These are phyloP conservation scores for Mortierella sp. DNA, from an alignment of 371 early-diverging fungal species.

Conservation along the genomic window DNA sequence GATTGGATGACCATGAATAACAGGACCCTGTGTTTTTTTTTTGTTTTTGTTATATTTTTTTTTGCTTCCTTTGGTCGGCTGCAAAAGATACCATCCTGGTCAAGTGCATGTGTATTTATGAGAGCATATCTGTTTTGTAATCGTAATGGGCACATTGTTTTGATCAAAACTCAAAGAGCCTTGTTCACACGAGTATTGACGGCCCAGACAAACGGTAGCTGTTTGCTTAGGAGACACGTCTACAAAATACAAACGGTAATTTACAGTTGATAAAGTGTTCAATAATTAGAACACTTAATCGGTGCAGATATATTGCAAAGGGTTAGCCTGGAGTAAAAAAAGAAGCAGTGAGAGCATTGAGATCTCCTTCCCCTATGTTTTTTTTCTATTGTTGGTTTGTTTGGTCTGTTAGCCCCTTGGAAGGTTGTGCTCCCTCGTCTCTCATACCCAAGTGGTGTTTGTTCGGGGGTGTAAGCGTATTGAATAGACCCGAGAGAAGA, in stretches of 20 bases:
- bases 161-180: background rate
- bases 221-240: background rate
- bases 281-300: no score
- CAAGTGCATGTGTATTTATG: no score
- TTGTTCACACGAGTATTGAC: background rate
- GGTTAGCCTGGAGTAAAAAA: no score
- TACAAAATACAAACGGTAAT: background rate
- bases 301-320: background rate
- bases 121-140: background rate
- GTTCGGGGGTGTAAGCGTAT: background rate
- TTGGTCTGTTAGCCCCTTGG: background rate
- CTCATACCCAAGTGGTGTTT: background rate
- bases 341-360: no score
- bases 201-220: background rate
- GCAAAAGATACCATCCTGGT: background rate
- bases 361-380: background rate
- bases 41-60: no score
- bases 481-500: background rate
- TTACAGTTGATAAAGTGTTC: no score
- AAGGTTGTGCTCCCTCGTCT: background rate
- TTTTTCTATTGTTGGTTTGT: background rate
- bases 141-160: background rate
- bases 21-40: background rate
- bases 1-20: conserved; percentile 4
- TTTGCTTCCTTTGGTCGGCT: no score